These are phyloP conservation scores for Thelonectria olida DNA, from an alignment of 2,329 filamentous ascomycete species.

Conservation along the genomic window DNA sequence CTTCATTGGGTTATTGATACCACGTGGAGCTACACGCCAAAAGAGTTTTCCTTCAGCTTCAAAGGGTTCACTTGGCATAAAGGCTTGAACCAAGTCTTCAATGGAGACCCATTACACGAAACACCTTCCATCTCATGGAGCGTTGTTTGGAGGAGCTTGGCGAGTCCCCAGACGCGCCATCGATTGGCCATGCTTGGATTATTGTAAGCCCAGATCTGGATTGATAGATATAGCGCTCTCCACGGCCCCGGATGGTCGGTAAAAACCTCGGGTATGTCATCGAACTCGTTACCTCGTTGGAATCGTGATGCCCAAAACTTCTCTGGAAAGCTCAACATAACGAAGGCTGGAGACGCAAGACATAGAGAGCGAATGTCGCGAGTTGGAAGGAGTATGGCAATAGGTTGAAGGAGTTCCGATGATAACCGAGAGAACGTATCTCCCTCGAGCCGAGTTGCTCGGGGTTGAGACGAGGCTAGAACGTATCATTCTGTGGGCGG, in stretches of 20 bases:
- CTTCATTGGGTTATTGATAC: neutral
- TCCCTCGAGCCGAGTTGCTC: neutral
- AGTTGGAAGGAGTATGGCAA: conserved; percentile 12
- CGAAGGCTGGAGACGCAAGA: conserved; percentile 24
- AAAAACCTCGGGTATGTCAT: conserved; percentile 13
- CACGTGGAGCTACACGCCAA: conserved; percentile 16
- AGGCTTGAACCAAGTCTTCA: conserved; percentile 18
- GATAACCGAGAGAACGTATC: conserved; percentile 22
- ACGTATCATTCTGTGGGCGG: conserved; percentile 2
- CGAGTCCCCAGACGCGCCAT: conserved; percentile 13
- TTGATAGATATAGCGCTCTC: conserved; percentile 7
- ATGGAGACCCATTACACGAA: neutral
- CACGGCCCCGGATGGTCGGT: conserved; percentile 16
- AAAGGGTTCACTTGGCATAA: neutral
- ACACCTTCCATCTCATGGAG: conserved; percentile 14
- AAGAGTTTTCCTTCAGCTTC: neutral
- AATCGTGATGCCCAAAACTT: conserved; percentile 30
- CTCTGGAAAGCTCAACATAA: conserved; percentile 10
- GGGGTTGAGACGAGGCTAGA: conserved; percentile 2
- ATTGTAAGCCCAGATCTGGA: neutral
- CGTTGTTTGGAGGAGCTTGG: neutral
- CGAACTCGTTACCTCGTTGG: conserved; percentile 14
- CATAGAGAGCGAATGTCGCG: conserved; percentile 21
- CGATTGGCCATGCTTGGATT: conserved; percentile 22
- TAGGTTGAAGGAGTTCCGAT: conserved; percentile 22